Evolutionary conservation across 345 rosid species (phyloP), one percentile per base, ranked within the genome.

Genomic region (Orychophragmus violaceus): DNA sequence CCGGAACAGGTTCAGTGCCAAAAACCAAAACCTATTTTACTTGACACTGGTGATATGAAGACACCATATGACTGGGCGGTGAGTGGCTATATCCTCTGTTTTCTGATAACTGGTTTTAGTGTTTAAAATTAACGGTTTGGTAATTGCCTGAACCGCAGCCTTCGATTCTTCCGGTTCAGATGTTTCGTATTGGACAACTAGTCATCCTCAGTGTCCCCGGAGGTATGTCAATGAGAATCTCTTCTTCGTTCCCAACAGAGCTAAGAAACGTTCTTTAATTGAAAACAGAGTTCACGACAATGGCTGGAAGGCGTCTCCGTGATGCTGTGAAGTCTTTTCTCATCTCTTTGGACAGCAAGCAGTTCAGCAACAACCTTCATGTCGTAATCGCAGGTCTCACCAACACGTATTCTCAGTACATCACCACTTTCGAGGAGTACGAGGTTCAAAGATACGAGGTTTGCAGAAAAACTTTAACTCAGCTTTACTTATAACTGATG

Each of bases 291-390:
- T 95, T 91, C 68, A 85, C 99, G 8, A 89, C 99, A 57, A 95
- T 95, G 99, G 92, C 99, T 71, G 99, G 99, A 75, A 91, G 99
- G 72, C 96, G 94, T 28, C 99, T 95, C 57, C 88, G 99, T 46
- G 91, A 91, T 28, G 91, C 99, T 35, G 87, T 95, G 60, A 85
- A 84, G 46, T 62, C 37, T 3, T 69, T 27, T 58, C 59, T 64
- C 49, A 37, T 77, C 57, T 63, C 63, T 35, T 37, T 68, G 23
- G 76, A 48, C 80, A 0, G 74, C 52, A 78, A 71, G 6, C 59
- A 81, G 53, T 62, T 48, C 22, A 59, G 82, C 65, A 78, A 75
- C 64, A 89, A 95, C 39, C 8, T 64, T 2, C 76, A 64, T 28
- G 76, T 71, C 1, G 70, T 71, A 10, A 71, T 71, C 71, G 82